Percentiles rank a stretch among this genome's conserved stretches.
phyloP scores from a whole-genome alignment of 2,329 filamentous ascomycete species.

The Verticillium longisporum region DNA sequence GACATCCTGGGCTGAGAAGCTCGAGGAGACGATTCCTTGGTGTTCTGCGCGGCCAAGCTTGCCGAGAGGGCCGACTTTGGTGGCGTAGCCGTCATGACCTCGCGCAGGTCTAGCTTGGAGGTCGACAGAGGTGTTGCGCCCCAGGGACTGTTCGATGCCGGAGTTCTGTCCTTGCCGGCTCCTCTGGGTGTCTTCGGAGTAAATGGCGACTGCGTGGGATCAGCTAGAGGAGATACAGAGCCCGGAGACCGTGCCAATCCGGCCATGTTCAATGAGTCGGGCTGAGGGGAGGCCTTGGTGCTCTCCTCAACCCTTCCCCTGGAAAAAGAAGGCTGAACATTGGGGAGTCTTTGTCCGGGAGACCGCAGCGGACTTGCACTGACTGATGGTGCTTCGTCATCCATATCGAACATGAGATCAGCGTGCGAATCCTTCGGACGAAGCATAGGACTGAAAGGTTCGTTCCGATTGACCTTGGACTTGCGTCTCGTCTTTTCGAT shows the following conservation, averaged over 20 bases:
- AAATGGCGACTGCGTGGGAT: not conserved
- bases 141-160: slow-evolving; percentile 39
- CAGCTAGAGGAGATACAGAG: not conserved
- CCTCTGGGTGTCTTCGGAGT: not conserved
- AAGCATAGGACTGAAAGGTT: slow-evolving; percentile 58
- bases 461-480: slow-evolving; percentile 40
- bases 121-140: slow-evolving; percentile 43
- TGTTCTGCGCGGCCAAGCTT: slow-evolving; percentile 44
- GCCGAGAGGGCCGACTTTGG: slow-evolving; percentile 47
- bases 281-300: not conserved
- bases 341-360: slow-evolving; percentile 3
- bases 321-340: not conserved
- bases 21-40: slow-evolving; percentile 29
- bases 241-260: not conserved
- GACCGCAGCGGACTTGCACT: slow-evolving; percentile 18
- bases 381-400: slow-evolving; percentile 56
- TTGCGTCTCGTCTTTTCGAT: slow-evolving; percentile 39
- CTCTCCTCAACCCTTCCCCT: not conserved
- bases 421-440: slow-evolving; percentile 60
- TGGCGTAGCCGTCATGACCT: slow-evolving; percentile 63
- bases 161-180: slow-evolving; percentile 3
- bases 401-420: slow-evolving; percentile 93
- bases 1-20: slow-evolving; percentile 58
- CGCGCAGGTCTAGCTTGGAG: slow-evolving; percentile 64
- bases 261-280: not conserved